Conservation (phyloP, 108 stramenopile genomes). For the Discostella pseudostelligera region DNA sequence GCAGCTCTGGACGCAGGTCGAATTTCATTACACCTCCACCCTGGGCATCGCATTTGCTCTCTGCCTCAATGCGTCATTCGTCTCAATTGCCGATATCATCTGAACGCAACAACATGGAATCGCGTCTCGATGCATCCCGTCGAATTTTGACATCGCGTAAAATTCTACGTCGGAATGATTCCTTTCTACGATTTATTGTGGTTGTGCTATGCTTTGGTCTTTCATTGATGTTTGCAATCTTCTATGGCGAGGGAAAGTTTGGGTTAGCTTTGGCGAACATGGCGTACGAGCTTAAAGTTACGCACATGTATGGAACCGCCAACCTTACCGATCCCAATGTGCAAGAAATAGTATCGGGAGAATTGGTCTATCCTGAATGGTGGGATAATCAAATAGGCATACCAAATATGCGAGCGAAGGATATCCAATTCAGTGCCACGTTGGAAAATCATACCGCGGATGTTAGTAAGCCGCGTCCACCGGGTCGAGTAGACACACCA, state of each 20-base stretch:
- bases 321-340: background rate
- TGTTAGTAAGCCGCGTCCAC: slow-evolving; percentile 21
- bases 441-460: slow-evolving; percentile 33
- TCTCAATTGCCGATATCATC: slow-evolving; percentile 12
- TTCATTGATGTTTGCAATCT: slow-evolving; percentile 24
- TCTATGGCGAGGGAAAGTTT: slow-evolving; percentile 25
- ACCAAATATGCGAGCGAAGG: slow-evolving; percentile 25
- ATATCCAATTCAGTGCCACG: slow-evolving; percentile 18
- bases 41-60: slow-evolving; percentile 10
- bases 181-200: slow-evolving; percentile 19
- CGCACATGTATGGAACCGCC: background rate
- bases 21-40: slow-evolving; percentile 31
- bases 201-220: slow-evolving; percentile 28
- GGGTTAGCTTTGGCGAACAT: slow-evolving; percentile 17
- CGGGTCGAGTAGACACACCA: slow-evolving; percentile 31
- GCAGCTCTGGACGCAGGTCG: background rate
- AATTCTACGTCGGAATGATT: slow-evolving; percentile 29
- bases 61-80: slow-evolving; percentile 30
- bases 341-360: background rate
- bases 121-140: background rate
- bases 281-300: slow-evolving; percentile 30
- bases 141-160: slow-evolving; percentile 16
- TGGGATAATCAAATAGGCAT: slow-evolving; percentile 24
- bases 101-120: slow-evolving; percentile 3
- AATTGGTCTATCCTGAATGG: slow-evolving; percentile 40